Conservation (phyloP, 2,329 filamentous ascomycete species). For the Sarocladiaceae sp. region DNA sequence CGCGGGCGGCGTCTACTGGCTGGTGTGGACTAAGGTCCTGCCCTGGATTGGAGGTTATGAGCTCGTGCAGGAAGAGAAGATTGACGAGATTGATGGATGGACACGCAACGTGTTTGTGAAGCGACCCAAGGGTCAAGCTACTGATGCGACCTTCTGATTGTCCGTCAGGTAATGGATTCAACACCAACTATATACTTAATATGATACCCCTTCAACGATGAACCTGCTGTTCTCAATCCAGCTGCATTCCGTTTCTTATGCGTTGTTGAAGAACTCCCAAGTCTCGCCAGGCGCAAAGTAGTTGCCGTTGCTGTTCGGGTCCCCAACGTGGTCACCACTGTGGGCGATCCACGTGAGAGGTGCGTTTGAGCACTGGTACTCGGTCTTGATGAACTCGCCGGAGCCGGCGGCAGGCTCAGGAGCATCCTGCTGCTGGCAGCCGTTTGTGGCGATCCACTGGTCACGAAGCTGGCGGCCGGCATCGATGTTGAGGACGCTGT, state of each 20-base stretch:
- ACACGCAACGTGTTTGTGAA: slow-evolving; percentile 48
- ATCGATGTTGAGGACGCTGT: slow-evolving; percentile 28
- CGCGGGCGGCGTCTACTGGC: slow-evolving; percentile 48
- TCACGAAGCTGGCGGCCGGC: slow-evolving; percentile 28
- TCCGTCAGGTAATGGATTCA: background rate
- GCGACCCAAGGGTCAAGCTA: slow-evolving; percentile 24
- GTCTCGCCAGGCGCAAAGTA: slow-evolving; percentile 17
- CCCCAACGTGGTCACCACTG: slow-evolving; percentile 19
- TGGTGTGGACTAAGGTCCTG: slow-evolving; percentile 46
- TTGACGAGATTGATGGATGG: slow-evolving; percentile 58
- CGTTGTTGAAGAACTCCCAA: slow-evolving; percentile 19
- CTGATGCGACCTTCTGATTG: slow-evolving; percentile 6
- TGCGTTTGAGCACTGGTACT: slow-evolving; percentile 19
- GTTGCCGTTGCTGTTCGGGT: slow-evolving; percentile 15
- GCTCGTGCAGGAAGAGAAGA: slow-evolving; percentile 45
- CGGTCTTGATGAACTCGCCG: slow-evolving; percentile 18
- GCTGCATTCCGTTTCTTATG: slow-evolving; percentile 7
- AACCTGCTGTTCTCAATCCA: background rate
- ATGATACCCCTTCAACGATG: slow-evolving; percentile 9
- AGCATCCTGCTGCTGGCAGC: slow-evolving; percentile 23
- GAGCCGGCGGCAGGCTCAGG: slow-evolving; percentile 16
- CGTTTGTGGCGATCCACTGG: slow-evolving; percentile 30
- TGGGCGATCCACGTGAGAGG: slow-evolving; percentile 25
- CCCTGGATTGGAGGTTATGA: slow-evolving; percentile 48
- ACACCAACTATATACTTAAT: slow-evolving; percentile 7